Conservation (phyloP, 2,329 filamentous ascomycete genomes). For the Alternaria alternata region DNA sequence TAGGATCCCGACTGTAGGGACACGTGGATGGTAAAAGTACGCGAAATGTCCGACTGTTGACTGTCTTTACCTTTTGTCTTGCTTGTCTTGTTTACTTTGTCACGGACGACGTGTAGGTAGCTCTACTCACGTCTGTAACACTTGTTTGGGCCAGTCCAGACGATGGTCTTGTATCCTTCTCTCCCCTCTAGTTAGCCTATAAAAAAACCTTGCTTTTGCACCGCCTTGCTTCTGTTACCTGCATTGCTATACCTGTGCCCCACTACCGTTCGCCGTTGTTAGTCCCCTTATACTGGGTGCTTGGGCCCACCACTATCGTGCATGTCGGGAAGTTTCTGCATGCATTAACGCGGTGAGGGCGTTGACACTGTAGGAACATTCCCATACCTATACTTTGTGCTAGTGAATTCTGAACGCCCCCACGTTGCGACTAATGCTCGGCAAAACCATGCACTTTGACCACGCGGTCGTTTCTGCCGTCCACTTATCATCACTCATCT, state of each 20-base stretch:
- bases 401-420: not conserved
- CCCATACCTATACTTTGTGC: not conserved
- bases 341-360: slow-evolving; percentile 9
- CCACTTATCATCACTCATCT: not conserved
- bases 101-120: slow-evolving; percentile 28
- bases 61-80: slow-evolving; percentile 17
- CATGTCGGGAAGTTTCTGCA: slow-evolving; percentile 25
- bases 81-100: slow-evolving; percentile 18
- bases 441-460: not conserved
- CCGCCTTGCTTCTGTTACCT: slow-evolving; percentile 8
- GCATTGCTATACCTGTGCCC: slow-evolving; percentile 14
- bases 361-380: not conserved
- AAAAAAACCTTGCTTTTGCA: slow-evolving; percentile 19
- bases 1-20: slow-evolving; percentile 15
- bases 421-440: slow-evolving; percentile 7
- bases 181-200: slow-evolving; percentile 27
- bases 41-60: slow-evolving; percentile 15
- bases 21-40: slow-evolving; percentile 8
- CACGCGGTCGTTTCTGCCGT: not conserved
- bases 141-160: not conserved
- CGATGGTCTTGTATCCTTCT: slow-evolving; percentile 19
- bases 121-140: slow-evolving; percentile 27
- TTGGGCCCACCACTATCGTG: slow-evolving; percentile 17
- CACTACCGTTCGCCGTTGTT: slow-evolving; percentile 12
- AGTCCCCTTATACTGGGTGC: slow-evolving; percentile 21